Evolutionary conservation across 73 alveolate species (phyloP).

Genomic region (Blepharisma stoltei): DNA sequence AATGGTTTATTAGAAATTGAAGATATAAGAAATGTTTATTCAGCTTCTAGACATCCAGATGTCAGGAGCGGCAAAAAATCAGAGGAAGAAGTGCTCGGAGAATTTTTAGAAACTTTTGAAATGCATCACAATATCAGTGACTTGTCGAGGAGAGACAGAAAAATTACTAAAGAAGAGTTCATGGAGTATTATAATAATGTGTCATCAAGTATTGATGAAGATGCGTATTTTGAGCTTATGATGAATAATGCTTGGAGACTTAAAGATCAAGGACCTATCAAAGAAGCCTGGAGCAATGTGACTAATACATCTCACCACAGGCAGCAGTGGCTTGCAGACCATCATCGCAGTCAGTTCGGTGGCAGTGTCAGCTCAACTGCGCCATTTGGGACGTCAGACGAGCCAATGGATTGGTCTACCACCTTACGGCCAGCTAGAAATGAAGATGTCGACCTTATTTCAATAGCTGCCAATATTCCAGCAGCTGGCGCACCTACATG

Average conservation of each 20-base stretch:
- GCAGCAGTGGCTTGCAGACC: conserved; percentile 59
- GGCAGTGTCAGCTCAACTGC: conserved; percentile 43
- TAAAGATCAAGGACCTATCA: conserved; percentile 18
- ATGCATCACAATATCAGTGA: conserved; percentile 39
- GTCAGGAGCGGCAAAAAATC: conserved; percentile 71
- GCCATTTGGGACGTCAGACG: conserved; percentile 26
- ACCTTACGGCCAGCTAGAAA: conserved; percentile 18
- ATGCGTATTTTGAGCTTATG: conserved; percentile 64
- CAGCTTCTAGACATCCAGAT: conserved; percentile 89
- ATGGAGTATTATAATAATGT: conserved; percentile 79
- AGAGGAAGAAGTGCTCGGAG: conserved; percentile 69
- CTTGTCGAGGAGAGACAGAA: conserved; percentile 48
- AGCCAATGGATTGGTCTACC: conserved; percentile 34
- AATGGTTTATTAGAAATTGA: conserved; percentile 78
- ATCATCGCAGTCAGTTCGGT: conserved; percentile 54
- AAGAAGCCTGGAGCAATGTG: conserved; percentile 32
- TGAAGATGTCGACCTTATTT: conserved; percentile 32
- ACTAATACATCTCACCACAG: conserved; percentile 35
- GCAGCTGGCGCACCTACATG: conserved; percentile 51
- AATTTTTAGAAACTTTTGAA: conserved; percentile 47
- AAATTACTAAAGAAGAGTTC: conserved; percentile 87
- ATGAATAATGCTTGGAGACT: conserved; percentile 55
- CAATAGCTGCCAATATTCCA: conserved; percentile 35
- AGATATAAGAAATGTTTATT: conserved; percentile 80
- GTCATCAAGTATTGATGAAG: conserved; percentile 81